These are phyloP conservation scores for Zasmidium angulare DNA, from an alignment of 2,329 filamentous ascomycete genomes.

Conservation along the genomic window DNA sequence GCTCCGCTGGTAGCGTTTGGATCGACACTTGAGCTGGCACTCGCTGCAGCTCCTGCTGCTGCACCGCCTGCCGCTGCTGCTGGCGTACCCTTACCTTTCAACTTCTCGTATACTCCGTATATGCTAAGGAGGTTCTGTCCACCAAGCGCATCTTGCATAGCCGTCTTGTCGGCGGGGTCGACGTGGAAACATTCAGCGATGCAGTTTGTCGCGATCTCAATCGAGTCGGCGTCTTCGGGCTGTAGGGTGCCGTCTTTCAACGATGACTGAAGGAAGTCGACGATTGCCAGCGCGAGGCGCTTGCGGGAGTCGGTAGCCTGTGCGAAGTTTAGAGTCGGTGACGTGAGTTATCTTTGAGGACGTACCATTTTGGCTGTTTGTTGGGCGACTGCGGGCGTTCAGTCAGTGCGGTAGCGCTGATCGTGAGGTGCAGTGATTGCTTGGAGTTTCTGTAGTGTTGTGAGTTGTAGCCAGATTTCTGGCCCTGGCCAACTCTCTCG, in stretches of 20 bases:
- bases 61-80: slow-evolving; percentile 44
- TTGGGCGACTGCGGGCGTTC: background rate
- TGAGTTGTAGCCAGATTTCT: no score
- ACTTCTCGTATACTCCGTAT: slow-evolving; percentile 94
- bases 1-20: slow-evolving; percentile 26
- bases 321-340: slow-evolving; percentile 7
- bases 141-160: slow-evolving; percentile 75
- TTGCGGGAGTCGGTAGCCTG: slow-evolving; percentile 60
- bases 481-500: no score
- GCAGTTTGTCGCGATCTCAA: slow-evolving; percentile 92
- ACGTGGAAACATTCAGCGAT: slow-evolving; percentile 96
- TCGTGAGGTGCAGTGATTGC: no score
- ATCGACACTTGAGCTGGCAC: slow-evolving; percentile 49
- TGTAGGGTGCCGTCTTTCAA: slow-evolving; percentile 84
- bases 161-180: slow-evolving; percentile 73
- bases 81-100: slow-evolving; percentile 65
- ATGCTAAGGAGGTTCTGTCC: slow-evolving; percentile 85
- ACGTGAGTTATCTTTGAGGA: background rate
- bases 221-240: slow-evolving; percentile 84
- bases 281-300: slow-evolving; percentile 93
- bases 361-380: slow-evolving; percentile 16
- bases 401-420: background rate
- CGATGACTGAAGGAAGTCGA: slow-evolving; percentile 87
- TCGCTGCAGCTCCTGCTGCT: slow-evolving; percentile 37
- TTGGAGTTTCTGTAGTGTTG: no score